These are phyloP conservation scores for Rhododendron henanense DNA, from an alignment of 148 eudicot species.

Conservation along the genomic window DNA sequence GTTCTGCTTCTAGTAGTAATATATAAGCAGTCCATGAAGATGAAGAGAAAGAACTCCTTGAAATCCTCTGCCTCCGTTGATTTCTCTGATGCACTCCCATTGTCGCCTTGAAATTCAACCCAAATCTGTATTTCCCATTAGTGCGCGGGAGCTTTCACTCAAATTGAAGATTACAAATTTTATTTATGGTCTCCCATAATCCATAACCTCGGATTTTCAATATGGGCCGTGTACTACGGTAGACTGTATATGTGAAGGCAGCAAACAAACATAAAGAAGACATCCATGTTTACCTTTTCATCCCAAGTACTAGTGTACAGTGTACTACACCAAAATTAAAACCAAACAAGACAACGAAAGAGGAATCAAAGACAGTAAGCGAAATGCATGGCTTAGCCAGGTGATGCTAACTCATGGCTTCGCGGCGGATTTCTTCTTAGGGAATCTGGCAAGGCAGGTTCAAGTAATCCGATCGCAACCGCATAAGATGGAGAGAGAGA, in stretches of 20 bases:
- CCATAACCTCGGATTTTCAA: background rate
- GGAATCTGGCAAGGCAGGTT: constrained; percentile 79
- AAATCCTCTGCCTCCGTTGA: no score
- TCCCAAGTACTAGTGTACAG: background rate
- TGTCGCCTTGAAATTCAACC: no score
- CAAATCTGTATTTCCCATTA: background rate
- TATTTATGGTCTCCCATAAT: background rate
- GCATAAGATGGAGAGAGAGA: no score
- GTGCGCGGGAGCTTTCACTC: background rate
- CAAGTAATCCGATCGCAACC: constrained; percentile 35
- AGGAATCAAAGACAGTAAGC: background rate
- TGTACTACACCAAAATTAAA: background rate
- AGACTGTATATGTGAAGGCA: background rate
- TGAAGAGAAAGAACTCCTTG: no score
- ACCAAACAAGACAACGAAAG: background rate
- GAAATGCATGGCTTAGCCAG: background rate
- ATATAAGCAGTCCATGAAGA: no score
- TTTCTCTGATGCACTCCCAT: no score
- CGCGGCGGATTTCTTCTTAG: constrained; percentile 62
- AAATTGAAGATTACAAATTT: background rate
- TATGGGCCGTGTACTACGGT: no score
- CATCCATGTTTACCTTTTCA: background rate
- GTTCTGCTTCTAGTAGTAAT: no score
- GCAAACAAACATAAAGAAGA: background rate
- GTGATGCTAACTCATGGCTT: constrained; percentile 61